Evolutionary conservation across 169 alveolate genomes (phyloP).

Genomic region (Cytauxzoon felis): DNA sequence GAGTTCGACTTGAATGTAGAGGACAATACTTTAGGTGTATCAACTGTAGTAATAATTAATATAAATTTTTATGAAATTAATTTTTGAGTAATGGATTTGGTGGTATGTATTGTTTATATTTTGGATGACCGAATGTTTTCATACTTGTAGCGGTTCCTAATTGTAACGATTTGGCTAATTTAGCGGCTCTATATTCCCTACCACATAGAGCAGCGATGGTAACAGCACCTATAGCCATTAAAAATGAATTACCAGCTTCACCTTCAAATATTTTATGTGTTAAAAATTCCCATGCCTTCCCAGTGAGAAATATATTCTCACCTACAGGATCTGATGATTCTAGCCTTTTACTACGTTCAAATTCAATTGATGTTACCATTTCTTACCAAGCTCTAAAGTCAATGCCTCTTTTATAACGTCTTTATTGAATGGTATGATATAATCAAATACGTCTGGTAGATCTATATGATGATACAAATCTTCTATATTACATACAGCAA

Average conservation of each 20-base stretch:
- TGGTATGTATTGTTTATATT: slow-evolving; percentile 53
- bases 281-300: slow-evolving; percentile 64
- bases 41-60: too few species aligned
- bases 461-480: slow-evolving; percentile 62
- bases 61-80: not conserved
- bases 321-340: slow-evolving; percentile 51
- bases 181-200: slow-evolving; percentile 55
- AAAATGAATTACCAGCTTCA: slow-evolving; percentile 65
- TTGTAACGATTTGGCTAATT: slow-evolving; percentile 41
- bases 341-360: slow-evolving; percentile 32
- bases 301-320: slow-evolving; percentile 54
- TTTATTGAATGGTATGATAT: slow-evolving; percentile 65
- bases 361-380: slow-evolving; percentile 46
- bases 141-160: slow-evolving; percentile 54
- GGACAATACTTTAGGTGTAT: not conserved
- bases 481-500: slow-evolving; percentile 60
- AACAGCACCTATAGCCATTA: slow-evolving; percentile 52
- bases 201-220: slow-evolving; percentile 63
- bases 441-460: slow-evolving; percentile 68
- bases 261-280: slow-evolving; percentile 60
- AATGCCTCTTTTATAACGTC: slow-evolving; percentile 5
- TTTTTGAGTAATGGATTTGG: slow-evolving; percentile 50
- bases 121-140: slow-evolving; percentile 57
- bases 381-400: not conserved
- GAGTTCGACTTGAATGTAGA: too few species aligned